Conservation (phyloP, 257 asterid genomes). For the Catharanthus roseus region DNA sequence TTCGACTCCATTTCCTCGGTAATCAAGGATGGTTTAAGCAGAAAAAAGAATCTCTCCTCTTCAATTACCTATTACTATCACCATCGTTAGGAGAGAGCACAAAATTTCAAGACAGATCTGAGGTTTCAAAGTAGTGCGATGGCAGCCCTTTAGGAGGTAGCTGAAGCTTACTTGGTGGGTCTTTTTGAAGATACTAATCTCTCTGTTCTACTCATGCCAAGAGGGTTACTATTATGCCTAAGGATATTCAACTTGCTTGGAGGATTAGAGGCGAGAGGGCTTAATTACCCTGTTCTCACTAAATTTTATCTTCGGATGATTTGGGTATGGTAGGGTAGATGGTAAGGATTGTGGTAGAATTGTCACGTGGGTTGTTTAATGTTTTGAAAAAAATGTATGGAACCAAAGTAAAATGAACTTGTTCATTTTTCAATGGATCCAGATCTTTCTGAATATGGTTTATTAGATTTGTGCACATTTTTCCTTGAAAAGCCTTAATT, state of each 20-base stretch:
- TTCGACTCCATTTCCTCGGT: no score
- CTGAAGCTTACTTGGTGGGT: slow-evolving; percentile 62
- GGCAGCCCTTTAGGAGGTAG: slow-evolving; percentile 76
- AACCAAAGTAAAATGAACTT: neutral
- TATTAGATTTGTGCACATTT: neutral
- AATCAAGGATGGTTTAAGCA: no score
- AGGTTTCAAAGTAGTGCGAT: slow-evolving; percentile 79
- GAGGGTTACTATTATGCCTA: slow-evolving; percentile 76
- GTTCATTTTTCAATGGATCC: neutral
- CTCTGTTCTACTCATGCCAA: slow-evolving; percentile 66
- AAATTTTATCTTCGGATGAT: neutral
- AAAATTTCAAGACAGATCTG: slow-evolving; percentile 76
- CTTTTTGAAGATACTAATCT: slow-evolving; percentile 67
- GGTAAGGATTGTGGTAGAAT: neutral
- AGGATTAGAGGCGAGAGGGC: slow-evolving; percentile 71
- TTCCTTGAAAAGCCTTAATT: neutral
- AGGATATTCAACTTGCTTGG: slow-evolving; percentile 69
- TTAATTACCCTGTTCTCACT: slow-evolving; percentile 13
- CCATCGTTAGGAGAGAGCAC: slow-evolving; percentile 64
- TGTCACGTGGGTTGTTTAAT: neutral
- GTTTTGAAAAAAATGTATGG: neutral
- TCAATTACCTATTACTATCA: no score
- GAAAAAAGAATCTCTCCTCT: no score
- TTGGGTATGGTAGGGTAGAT: neutral
- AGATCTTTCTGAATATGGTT: neutral